Evolutionary conservation across 306 rosid genomes (phyloP), one percentile per base, ranked within the genome.

Genomic region (Vachellia collinsii): DNA sequence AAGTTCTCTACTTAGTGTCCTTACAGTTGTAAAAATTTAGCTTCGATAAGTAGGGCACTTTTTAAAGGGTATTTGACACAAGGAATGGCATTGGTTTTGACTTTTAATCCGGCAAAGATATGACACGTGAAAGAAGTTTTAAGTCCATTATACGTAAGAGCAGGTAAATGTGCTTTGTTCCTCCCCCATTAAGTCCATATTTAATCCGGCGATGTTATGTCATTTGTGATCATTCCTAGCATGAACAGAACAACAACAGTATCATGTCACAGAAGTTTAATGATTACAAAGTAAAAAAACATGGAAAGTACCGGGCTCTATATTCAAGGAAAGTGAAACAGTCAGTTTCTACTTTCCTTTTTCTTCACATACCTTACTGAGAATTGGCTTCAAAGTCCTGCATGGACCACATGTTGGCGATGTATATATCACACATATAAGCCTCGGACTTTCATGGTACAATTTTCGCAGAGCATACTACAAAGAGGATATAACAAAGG

Each of bases 401-500:
- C 99, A 94, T 0, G 99, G 99, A 74, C 99, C 99, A 58, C 97
- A 94, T 39, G 93, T 91, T 42, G 99, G 99, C 39, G 97, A 34
- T 0, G 97, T 92, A 82, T 94, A 94, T 72, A 94, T 82, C 75
- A 91, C 99, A 51, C 90, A 93, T 81, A 92, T 92, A 88, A 92
- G 92, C 90, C 99, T 89, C 47, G 97, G 97, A 86, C 99, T 92
- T 80, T 91, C 99, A 76, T 94, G 99, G 89, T 94, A 92, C 86
- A 94, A 82, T 87, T 94, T 94, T 68, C 98, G 94, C 63, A 94
- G 90, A 68, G 97, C 95, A 85, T 92, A 94, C 98, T 94, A 91
- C 74, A 77, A 76, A 81, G 62, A 58, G 67, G 66, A 77, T 72
- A 37, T 17, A 76, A 58, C 46, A 71, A 29, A 44, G 17, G 65